Evolutionary conservation across 371 early-diverging fungal species (phyloP).

Genomic region (Saksenaea vasiformis): DNA sequence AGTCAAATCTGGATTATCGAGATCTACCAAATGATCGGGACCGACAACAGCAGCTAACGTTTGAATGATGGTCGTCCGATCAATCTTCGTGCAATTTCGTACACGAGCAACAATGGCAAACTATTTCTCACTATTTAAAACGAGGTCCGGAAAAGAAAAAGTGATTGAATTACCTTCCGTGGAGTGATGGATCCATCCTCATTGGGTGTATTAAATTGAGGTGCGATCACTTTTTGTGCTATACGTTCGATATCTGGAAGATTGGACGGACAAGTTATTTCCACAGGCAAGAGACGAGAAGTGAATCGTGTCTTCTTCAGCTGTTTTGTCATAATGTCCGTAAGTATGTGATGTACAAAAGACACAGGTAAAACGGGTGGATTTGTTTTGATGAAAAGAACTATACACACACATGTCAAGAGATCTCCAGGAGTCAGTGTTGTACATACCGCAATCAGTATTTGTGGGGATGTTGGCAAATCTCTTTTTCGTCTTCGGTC

Average conservation of each 20-base stretch:
- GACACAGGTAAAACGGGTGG: conserved; percentile 58
- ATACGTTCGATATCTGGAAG: conserved; percentile 57
- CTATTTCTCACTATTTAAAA: conserved; percentile 32
- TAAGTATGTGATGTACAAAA: conserved; percentile 63
- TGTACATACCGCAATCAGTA: conserved; percentile 60
- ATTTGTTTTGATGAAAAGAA: conserved; percentile 29
- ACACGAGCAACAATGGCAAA: conserved; percentile 68
- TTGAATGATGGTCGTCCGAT: conserved; percentile 58
- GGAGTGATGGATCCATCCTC: conserved; percentile 32
- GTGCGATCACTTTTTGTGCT: conserved; percentile 54
- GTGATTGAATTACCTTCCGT: conserved; percentile 6
- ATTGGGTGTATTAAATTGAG: conserved; percentile 54
- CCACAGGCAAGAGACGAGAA: conserved; percentile 66
- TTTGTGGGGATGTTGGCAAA: conserved; percentile 57
- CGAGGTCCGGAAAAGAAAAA: background rate
- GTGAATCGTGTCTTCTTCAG: conserved; percentile 63
- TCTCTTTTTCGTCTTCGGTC: conserved; percentile 37
- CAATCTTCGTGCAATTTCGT: conserved; percentile 62
- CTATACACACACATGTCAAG: background rate
- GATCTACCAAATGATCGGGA: conserved; percentile 60
- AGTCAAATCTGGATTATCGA: conserved; percentile 60
- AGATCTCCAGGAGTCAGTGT: background rate
- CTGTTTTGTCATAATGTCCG: conserved; percentile 58
- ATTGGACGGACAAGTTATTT: conserved; percentile 61
- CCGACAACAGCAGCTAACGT: conserved; percentile 59